Base-by-base conservation (phyloP, 345 rosid species). In the Aegle marmelos region DNA sequence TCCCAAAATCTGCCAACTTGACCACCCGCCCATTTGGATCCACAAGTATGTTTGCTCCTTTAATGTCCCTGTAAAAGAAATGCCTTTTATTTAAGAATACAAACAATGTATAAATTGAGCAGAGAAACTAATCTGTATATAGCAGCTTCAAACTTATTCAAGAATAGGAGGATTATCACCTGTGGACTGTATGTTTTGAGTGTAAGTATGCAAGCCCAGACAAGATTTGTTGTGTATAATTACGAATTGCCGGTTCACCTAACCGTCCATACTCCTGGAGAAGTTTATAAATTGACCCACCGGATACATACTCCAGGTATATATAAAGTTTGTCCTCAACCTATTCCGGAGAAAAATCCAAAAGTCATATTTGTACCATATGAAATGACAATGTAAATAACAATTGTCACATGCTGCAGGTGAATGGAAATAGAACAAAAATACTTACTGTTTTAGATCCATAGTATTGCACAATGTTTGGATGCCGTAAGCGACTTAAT, bases 1-100 rank as follows among this genome's bases (percentile, higher is more conserved):
- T 92, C 82, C 97, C 97, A 80, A 90, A 92, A 79, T 92, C 97
- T 27, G 94, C 97, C 82, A 92, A 83, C 78, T 92, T 92, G 39
- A 92, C 91, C 13, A 92, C 91, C 13, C 93, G 91, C 36, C 97
- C 94, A 78, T 73, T 87, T 13, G 97, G 94, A 74, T 92, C 97
- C 59, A 89, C 94, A 59, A 92, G 87, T 82, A 92, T 82, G 84
- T 90, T 92, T 78, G 97, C 97, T 85, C 97, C 97, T 86, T 92
- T 92, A 31, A 92, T 90, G 81, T 90, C 97, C 79, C 97, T 92
- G 86, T 70, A 70, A 10, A 70, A 57, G 63, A 77, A 79, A 79
- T 66, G 27, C n/a, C 73, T n/a, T 14, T 53, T 72, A 36, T 24
- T 66, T 75, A 39, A 74, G 58, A 67, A 59, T 24, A 72, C 9